A percentile compares a stretch with the other conserved stretches of the same genome.
These are phyloP conservation scores for Pyrenochaeta sp. DNA, from an alignment of 2,329 filamentous ascomycete genomes.

Conservation along the genomic window DNA sequence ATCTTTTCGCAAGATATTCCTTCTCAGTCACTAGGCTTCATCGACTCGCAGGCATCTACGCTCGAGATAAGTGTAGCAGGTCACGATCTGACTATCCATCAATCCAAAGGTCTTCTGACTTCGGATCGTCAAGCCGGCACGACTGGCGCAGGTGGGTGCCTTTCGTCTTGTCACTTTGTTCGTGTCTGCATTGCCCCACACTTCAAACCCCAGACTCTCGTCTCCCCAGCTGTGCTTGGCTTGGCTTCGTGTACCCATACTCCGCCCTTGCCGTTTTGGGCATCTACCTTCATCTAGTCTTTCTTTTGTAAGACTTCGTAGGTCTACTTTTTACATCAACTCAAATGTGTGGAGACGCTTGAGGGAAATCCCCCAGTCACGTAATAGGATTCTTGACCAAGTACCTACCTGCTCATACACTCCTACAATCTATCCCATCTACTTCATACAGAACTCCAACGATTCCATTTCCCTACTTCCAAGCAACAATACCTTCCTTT, in stretches of 20 bases:
- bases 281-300: background rate
- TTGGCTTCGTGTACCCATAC: slow-evolving; percentile 20
- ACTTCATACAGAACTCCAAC: background rate
- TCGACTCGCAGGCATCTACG: slow-evolving; percentile 73
- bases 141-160: slow-evolving; percentile 69
- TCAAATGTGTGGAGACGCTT: background rate
- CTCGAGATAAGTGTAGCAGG: slow-evolving; percentile 74
- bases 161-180: slow-evolving; percentile 15
- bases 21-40: slow-evolving; percentile 75
- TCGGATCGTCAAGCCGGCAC: slow-evolving; percentile 78
- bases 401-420: background rate
- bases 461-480: slow-evolving; percentile 1
- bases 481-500: slow-evolving; percentile 2
- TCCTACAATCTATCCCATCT: background rate
- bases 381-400: background rate
- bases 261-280: background rate
- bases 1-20: slow-evolving; percentile 81
- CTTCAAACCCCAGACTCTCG: slow-evolving; percentile 14
- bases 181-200: slow-evolving; percentile 11
- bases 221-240: slow-evolving; percentile 30
- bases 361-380: background rate
- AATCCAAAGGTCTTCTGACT: slow-evolving; percentile 83
- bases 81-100: slow-evolving; percentile 77
- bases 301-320: background rate
- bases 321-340: background rate